Evolutionary conservation across 345 rosid genomes (phyloP).

Genomic region (Carallia brachiata): DNA sequence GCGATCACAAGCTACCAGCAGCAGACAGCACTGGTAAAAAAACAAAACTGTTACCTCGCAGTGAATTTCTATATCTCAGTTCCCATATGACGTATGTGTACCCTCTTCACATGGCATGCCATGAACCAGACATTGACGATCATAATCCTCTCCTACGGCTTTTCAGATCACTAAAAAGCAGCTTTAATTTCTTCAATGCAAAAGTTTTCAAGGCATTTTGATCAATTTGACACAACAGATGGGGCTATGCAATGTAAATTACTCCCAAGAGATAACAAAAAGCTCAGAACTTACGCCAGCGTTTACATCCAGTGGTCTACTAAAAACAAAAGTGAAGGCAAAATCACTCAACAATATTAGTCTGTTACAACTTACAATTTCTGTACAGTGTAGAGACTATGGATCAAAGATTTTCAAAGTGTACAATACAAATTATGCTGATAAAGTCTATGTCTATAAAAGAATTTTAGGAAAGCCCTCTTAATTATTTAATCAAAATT

Average conservation of each 20-base stretch:
- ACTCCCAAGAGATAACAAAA: constrained; percentile 1
- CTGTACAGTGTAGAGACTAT: not conserved
- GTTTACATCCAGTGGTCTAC: too few relatives aligned
- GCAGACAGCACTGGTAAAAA: not conserved
- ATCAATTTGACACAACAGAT: not conserved
- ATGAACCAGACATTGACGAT: too few relatives aligned
- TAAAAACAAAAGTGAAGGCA: not conserved
- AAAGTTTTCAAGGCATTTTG: not conserved
- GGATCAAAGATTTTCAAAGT: not conserved
- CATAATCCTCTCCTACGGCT: too few relatives aligned
- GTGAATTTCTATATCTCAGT: too few relatives aligned
- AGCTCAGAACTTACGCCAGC: not conserved
- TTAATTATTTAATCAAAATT: not conserved
- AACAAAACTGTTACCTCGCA: not conserved
- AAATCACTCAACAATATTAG: not conserved
- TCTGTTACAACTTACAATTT: not conserved
- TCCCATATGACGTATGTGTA: too few relatives aligned
- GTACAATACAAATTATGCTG: not conserved
- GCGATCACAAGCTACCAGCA: too few relatives aligned
- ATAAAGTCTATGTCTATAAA: not conserved
- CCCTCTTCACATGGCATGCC: too few relatives aligned
- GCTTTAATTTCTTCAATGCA: not conserved
- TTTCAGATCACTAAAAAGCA: too few relatives aligned
- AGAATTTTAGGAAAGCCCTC: not conserved
- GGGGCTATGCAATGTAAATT: not conserved